Conservation (phyloP, 768 basidiomycete genomes). For the Pleurotus ostreatus region DNA sequence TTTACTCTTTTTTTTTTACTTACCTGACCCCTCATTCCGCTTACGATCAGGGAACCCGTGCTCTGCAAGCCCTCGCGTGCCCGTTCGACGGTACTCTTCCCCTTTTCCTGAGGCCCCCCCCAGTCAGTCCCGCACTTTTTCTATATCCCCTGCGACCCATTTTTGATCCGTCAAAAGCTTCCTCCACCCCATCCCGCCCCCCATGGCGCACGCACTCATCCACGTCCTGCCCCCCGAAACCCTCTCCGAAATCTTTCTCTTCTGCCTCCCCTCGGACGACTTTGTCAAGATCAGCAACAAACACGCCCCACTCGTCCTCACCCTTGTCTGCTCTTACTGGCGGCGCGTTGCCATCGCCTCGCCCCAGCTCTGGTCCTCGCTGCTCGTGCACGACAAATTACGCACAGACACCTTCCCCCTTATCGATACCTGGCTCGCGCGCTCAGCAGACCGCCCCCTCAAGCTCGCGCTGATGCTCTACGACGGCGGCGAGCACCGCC, state of each 20-base stretch:
- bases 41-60: too few relatives aligned
- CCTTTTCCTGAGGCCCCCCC: neutral
- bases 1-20: too few relatives aligned
- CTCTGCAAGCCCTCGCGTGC: too few relatives aligned
- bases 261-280: conserved; percentile 3
- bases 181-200: too few relatives aligned
- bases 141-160: too few relatives aligned
- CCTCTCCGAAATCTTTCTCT: conserved; percentile 4
- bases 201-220: neutral
- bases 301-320: conserved; percentile 6
- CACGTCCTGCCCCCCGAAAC: conserved; percentile 4
- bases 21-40: too few relatives aligned
- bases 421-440: conserved; percentile 5
- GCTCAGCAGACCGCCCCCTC: conserved; percentile 1
- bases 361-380: conserved; percentile 6
- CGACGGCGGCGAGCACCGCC: neutral
- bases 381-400: conserved; percentile 4
- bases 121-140: too few relatives aligned
- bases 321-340: conserved; percentile 2
- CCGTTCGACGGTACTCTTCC: too few relatives aligned
- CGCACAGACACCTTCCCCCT: conserved; percentile 3
- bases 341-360: neutral
- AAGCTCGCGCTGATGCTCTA: neutral
- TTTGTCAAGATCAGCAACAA: conserved; percentile 1
- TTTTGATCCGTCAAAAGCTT: too few relatives aligned